A percentile compares a stretch with the other conserved stretches of the same genome.
phyloP scores from a whole-genome alignment of 1,139 yeast species.

The Saccharomyces hybrid region DNA sequence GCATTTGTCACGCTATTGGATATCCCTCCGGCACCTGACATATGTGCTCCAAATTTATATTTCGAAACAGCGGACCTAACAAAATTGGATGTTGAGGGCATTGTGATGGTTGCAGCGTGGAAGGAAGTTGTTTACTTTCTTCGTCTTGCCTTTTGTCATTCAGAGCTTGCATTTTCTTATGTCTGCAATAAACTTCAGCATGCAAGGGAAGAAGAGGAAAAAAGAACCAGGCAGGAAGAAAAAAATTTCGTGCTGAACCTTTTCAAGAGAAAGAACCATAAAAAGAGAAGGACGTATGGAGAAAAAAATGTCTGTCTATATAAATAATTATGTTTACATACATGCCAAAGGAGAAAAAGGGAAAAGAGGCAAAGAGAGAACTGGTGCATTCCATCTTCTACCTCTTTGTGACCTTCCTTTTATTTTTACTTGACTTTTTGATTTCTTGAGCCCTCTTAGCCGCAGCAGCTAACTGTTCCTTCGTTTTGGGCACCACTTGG shows the following conservation, averaged over 20 bases:
- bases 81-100: slow-evolving; percentile 21
- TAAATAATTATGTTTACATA: neutral
- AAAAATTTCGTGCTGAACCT: neutral
- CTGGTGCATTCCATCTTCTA: slow-evolving; percentile 3
- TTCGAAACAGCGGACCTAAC: slow-evolving; percentile 32
- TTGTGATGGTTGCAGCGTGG: neutral
- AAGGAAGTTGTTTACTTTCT: neutral
- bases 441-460: slow-evolving; percentile 37
- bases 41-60: slow-evolving; percentile 74
- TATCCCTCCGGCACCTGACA: slow-evolving; percentile 62
- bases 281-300: neutral
- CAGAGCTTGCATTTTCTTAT: neutral
- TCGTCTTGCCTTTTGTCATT: neutral
- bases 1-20: slow-evolving; percentile 74
- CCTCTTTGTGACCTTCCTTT: slow-evolving; percentile 24
- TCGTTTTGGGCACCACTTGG: slow-evolving; percentile 54
- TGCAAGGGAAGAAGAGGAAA: neutral
- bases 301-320: neutral
- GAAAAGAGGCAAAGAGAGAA: neutral
- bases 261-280: neutral
- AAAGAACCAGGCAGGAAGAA: neutral
- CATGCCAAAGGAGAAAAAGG: neutral
- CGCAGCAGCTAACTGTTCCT: slow-evolving; percentile 36
- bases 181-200: neutral
- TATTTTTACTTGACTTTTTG: slow-evolving; percentile 31